These are phyloP conservation scores for Ormosia semicastrata DNA, from an alignment of 306 rosid species.

Conservation along the genomic window DNA sequence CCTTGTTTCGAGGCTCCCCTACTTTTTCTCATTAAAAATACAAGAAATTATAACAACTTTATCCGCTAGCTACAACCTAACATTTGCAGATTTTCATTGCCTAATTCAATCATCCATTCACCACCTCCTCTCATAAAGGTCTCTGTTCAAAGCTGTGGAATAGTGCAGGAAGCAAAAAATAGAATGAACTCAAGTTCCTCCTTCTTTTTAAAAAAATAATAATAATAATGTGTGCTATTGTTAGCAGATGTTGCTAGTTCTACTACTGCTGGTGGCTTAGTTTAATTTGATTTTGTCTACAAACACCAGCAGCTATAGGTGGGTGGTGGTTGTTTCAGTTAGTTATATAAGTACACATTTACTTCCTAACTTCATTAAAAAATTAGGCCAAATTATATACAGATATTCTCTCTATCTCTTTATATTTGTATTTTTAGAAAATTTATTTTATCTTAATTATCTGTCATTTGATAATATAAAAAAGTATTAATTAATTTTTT, in stretches of 20 bases:
- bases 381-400: neutral
- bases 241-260: constrained; percentile 20
- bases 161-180: neutral
- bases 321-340: constrained; percentile 45
- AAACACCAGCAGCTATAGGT: constrained; percentile 34
- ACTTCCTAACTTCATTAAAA: constrained; percentile 44
- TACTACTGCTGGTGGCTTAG: neutral
- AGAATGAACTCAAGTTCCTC: neutral
- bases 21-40: constrained; percentile 12
- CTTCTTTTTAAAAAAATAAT: no score
- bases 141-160: constrained; percentile 25
- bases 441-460: no score
- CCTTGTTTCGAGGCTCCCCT: constrained; percentile 30
- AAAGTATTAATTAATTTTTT: no score
- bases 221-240: neutral
- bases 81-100: constrained; percentile 38
- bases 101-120: constrained; percentile 12
- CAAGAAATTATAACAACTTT: constrained; percentile 27
- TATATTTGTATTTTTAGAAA: no score
- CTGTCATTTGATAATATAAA: no score
- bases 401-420: no score
- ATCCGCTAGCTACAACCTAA: constrained; percentile 52
- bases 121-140: neutral
- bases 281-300: constrained; percentile 35
- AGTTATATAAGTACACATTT: constrained; percentile 28